Base-by-base conservation (phyloP, 257 asterid genomes). In the Primulina eburnea region DNA sequence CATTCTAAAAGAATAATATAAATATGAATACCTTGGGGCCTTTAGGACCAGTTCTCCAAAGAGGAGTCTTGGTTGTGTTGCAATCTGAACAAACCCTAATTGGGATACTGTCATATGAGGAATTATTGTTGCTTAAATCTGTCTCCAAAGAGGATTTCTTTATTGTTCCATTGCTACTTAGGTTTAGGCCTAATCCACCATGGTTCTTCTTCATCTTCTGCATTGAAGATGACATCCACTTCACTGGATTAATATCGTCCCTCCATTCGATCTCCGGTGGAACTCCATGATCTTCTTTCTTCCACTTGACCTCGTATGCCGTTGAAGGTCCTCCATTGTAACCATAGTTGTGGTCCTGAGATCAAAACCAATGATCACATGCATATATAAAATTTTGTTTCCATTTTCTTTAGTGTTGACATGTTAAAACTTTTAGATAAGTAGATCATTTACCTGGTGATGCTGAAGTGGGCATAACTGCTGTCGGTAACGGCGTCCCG, bases 41-140 rank as follows among this genome's bases (percentile, higher is more conserved):
- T 76, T 89, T 88, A 30, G 98, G 98, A 66, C 98, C 98, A 81
- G 95, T 87, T 81, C 97, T 87, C 98, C 98, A 93, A 33, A 93
- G 95, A 79, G 97, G 98, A 55, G 98, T 93, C 82, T 87, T 93
- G 62, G 97, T 90, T 6, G 96, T 90, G 88, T 82, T 86, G 76
- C 98, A 93, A 80, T 93, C 95, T 21, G 95, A 65, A 71, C 98
- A 93, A 90, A 90, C 97, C 98, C 97, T 93, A 90, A 83, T 82
- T 73, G 92, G 92, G 73, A 58, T 78, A 34, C 62, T 78, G 76
- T 80, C 83, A 87, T 79, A 76, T 10, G 90, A 77, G n/a, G 81
- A 76, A 73, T 75, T 78, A 76, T 80, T 86, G 88, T 84, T 81
- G 85, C 90, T 83, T 21, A 74, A 69, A 72, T 86, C 92, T 57